Conservation (phyloP, 495 filamentous ascomycete genomes). For the Darksidea phi region DNA sequence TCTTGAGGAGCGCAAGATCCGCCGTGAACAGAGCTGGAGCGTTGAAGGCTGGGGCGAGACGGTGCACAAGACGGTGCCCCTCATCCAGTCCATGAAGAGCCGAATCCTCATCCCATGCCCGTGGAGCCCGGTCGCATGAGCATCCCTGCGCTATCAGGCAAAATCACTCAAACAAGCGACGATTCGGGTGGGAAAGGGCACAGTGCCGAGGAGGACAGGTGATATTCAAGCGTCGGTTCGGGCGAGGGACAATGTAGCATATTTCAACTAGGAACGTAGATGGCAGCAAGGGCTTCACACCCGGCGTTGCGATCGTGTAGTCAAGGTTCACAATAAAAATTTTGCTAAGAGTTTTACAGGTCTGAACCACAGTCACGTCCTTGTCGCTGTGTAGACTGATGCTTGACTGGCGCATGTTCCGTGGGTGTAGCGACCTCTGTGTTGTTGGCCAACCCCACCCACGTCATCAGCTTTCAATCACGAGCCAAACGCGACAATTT, state of each 20-base stretch:
- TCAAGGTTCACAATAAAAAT: too few species aligned
- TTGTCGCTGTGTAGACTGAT: too few species aligned
- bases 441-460: slow-evolving; percentile 11
- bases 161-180: not conserved
- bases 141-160: not conserved
- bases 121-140: slow-evolving; percentile 85
- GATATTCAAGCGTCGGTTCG: slow-evolving; percentile 9
- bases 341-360: too few species aligned
- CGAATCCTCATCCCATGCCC: slow-evolving; percentile 90
- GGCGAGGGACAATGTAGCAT: too few species aligned
- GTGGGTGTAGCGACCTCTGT: not conserved
- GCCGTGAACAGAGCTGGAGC: slow-evolving; percentile 91
- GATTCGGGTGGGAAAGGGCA: not conserved
- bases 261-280: too few species aligned
- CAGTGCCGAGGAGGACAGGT: not conserved
- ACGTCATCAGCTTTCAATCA: slow-evolving; percentile 19
- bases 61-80: slow-evolving; percentile 95
- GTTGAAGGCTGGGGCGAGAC: slow-evolving; percentile 96
- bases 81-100: slow-evolving; percentile 96
- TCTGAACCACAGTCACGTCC: too few species aligned
- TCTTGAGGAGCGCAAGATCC: slow-evolving; percentile 85
- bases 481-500: slow-evolving; percentile 25
- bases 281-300: too few species aligned
- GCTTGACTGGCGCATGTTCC: too few species aligned
- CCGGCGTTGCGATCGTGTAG: too few species aligned